These are phyloP conservation scores for Boletus bicolor DNA, from an alignment of 768 basidiomycete species.

Conservation along the genomic window DNA sequence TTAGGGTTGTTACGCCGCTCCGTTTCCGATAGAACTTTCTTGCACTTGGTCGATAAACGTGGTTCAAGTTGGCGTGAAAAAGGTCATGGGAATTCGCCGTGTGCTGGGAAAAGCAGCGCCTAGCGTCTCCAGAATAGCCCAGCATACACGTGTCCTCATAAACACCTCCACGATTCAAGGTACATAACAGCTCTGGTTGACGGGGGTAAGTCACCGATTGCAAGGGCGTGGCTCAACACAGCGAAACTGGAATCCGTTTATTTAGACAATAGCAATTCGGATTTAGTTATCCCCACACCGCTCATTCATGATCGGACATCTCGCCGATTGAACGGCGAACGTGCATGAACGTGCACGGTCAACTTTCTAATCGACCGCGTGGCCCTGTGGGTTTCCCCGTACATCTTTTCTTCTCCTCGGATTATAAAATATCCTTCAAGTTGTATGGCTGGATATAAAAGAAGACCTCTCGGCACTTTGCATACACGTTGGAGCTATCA, in stretches of 20 bases:
- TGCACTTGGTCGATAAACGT: background rate
- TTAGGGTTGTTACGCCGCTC: background rate
- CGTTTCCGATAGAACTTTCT: conserved; percentile 2
- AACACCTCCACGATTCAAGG: background rate
- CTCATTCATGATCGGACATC: background rate
- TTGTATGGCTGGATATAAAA: conserved; percentile 3
- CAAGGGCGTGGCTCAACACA: too few species aligned
- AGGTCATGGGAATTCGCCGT: background rate
- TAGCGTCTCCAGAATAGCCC: background rate
- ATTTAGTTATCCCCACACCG: background rate
- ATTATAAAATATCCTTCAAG: background rate
- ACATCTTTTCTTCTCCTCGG: background rate
- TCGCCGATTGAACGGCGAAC: conserved; percentile 9
- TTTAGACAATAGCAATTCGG: background rate
- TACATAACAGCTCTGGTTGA: background rate
- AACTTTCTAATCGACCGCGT: background rate
- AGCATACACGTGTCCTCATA: background rate
- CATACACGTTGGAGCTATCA: background rate
- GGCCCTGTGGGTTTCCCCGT: background rate
- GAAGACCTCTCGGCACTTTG: background rate
- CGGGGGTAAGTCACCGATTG: background rate
- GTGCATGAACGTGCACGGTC: conserved; percentile 1
- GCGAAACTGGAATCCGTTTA: background rate
- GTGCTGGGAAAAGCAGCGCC: background rate
- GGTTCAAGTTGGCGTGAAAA: background rate